Base-by-base conservation (phyloP, 2,329 filamentous ascomycete species). In the Cladosporium sp. region DNA sequence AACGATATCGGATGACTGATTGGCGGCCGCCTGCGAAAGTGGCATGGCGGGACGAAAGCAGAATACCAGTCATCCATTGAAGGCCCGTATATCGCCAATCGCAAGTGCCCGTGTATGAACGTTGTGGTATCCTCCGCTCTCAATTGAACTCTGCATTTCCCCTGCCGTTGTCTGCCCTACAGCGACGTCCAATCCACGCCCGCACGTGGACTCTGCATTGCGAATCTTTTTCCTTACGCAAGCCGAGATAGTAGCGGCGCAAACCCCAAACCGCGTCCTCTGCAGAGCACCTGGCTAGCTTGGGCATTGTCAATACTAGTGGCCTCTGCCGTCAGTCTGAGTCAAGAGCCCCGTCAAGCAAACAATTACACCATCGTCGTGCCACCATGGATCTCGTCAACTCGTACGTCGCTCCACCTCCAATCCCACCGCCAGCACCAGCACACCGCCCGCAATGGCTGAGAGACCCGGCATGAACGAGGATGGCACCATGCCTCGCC, bases 311-410 rank as follows among this genome's bases (percentile, higher is more conserved):
- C 51, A 55, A 55, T 43, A 40, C 42, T 56, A 56, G 54, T 56
- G 36, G n/a, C 52, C 52, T 45, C 50, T 54, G 28, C 38, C 49
- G 25, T 45, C 43, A 49, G 43, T 39, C 51, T 54, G 45, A 45
- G 15, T 55, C 45, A 57, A 56, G 54, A 37, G 14, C 20, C 19
- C 34, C 40, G 39, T 14, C 42, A 49, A 15, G 49, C 30, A 56
- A 28, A 40, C 25, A 49, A 9, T 30, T 28, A 15, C 28, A 50
- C 30, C 28, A 22, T 28, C 38, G 19, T 20, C 30, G 30, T 19
- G 19, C 55, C 39, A 55, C 50, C 51, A 72, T 72, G 70, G 70
- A 72, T 66, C 67, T 72, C 58, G 69, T 72, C 63, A 72, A 70
- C 72, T 70, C 57, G 69, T 69, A 59, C 56, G 56, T 59, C 56